Evolutionary conservation across 345 rosid genomes (phyloP).

Genomic region (Acer campestre): DNA sequence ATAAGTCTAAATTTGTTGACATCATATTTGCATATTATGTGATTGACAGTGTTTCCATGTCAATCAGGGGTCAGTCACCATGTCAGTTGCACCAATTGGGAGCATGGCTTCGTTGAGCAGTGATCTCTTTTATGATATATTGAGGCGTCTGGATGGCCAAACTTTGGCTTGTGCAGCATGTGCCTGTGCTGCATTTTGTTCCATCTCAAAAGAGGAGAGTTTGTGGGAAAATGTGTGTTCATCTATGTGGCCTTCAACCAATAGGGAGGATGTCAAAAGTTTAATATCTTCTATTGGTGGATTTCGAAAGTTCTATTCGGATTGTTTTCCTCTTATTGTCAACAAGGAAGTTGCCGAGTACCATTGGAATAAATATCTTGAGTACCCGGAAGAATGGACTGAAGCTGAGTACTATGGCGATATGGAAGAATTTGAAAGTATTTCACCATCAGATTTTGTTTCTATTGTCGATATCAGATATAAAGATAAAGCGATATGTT

Average conservation of each 20-base stretch:
- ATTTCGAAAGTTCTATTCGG: conserved; percentile 71
- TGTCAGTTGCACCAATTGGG: conserved; percentile 43
- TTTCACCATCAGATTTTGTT: conserved; percentile 62
- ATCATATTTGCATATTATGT: not conserved
- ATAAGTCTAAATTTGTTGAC: not conserved
- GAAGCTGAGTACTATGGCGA: conserved; percentile 81
- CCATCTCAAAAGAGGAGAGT: conserved; percentile 72
- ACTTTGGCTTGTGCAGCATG: conserved; percentile 78
- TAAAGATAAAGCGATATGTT: conserved; percentile 60
- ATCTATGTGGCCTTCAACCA: conserved; percentile 77
- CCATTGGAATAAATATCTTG: conserved; percentile 52
- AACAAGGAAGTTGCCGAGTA: conserved; percentile 61
- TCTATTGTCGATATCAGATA: conserved; percentile 68
- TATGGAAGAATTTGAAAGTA: conserved; percentile 46
- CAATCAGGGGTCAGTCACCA: conserved; percentile 21
- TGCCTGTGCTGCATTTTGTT: conserved; percentile 63
- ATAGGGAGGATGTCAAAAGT: conserved; percentile 61
- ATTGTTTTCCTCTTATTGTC: conserved; percentile 76
- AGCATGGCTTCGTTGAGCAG: conserved; percentile 52
- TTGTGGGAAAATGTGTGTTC: conserved; percentile 78
- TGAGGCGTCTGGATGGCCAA: conserved; percentile 75
- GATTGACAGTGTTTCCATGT: not conserved
- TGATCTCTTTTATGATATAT: conserved; percentile 71
- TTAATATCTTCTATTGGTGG: conserved; percentile 67
- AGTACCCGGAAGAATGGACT: conserved; percentile 69